Evolutionary conservation across 306 rosid genomes (phyloP).

Genomic region (Corylus americana): DNA sequence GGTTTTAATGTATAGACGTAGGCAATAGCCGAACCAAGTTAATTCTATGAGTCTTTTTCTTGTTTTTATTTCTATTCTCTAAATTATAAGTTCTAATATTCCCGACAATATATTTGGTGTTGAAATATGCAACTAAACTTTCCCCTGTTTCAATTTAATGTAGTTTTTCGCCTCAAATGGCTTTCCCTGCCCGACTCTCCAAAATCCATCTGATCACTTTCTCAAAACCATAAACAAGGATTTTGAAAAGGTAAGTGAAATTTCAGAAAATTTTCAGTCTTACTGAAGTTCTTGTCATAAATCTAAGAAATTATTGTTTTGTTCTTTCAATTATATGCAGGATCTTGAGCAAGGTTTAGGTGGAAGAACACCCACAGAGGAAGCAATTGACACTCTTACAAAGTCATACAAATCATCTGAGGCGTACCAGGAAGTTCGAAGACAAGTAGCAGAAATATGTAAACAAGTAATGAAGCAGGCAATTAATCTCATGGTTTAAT

Average conservation of each 20-base stretch:
- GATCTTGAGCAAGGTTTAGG: constrained; percentile 27
- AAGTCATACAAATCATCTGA: constrained; percentile 29
- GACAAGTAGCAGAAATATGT: constrained; percentile 18
- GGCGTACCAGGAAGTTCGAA: constrained; percentile 24
- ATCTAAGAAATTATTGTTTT: neutral
- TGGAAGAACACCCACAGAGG: constrained; percentile 13
- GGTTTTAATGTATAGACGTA: too few species aligned
- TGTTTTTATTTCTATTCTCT: too few species aligned
- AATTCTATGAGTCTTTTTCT: too few species aligned
- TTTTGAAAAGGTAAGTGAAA: constrained; percentile 48
- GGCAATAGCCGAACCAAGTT: too few species aligned
- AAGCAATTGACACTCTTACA: constrained; percentile 24
- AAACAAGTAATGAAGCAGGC: constrained; percentile 14
- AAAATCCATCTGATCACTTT: constrained; percentile 70
- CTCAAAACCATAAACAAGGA: constrained; percentile 71
- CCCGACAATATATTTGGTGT: too few species aligned
- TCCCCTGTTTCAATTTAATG: constrained; percentile 28
- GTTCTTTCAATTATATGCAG: constrained; percentile 5
- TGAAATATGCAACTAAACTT: neutral
- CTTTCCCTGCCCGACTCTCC: constrained; percentile 71
- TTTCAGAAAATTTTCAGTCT: neutral
- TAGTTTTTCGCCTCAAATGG: constrained; percentile 10
- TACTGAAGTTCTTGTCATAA: neutral
- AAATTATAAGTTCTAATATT: too few species aligned
- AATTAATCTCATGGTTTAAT: too few species aligned